phyloP scores from a whole-genome alignment of 768 basidiomycete species.

The Tylopilus felleus region DNA sequence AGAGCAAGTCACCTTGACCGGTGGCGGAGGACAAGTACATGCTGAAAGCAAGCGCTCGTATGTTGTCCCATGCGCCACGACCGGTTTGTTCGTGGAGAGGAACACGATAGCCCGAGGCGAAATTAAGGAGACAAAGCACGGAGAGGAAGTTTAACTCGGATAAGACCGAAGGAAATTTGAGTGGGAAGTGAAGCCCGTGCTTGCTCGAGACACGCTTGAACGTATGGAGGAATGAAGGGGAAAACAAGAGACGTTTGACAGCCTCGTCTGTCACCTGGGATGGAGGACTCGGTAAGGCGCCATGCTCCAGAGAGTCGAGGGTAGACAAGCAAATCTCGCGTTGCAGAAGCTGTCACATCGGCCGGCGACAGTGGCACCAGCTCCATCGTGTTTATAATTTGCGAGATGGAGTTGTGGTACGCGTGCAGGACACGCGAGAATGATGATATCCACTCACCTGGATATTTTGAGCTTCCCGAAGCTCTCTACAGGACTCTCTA shows the following conservation, averaged over 20 bases:
- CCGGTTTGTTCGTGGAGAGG: constrained; percentile 69
- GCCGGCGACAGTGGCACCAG: neutral
- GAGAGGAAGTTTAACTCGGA: constrained; percentile 84
- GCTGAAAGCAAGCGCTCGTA: constrained; percentile 69
- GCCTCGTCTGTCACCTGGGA: constrained; percentile 53
- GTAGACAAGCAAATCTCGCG: neutral
- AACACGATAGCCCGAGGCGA: constrained; percentile 76
- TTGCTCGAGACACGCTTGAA: constrained; percentile 57
- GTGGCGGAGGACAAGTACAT: constrained; percentile 64
- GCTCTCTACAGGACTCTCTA: constrained; percentile 46
- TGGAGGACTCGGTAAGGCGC: constrained; percentile 11
- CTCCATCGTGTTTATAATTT: neutral
- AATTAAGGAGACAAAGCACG: constrained; percentile 75
- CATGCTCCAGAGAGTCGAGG: neutral
- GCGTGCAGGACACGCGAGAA: neutral
- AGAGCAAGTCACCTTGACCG: constrained; percentile 55
- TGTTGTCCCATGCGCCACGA: constrained; percentile 82
- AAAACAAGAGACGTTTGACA: constrained; percentile 60
- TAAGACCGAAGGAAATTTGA: constrained; percentile 68
- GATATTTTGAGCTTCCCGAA: constrained; percentile 48
- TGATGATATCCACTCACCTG: constrained; percentile 39
- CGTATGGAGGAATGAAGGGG: constrained; percentile 58
- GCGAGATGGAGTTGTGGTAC: constrained; percentile 2
- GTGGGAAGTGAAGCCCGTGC: constrained; percentile 74
- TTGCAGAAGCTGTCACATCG: neutral